Evolutionary conservation across 306 rosid species (phyloP), one percentile per base, ranked within the genome.

Genomic region (Crataegus laevigata): DNA sequence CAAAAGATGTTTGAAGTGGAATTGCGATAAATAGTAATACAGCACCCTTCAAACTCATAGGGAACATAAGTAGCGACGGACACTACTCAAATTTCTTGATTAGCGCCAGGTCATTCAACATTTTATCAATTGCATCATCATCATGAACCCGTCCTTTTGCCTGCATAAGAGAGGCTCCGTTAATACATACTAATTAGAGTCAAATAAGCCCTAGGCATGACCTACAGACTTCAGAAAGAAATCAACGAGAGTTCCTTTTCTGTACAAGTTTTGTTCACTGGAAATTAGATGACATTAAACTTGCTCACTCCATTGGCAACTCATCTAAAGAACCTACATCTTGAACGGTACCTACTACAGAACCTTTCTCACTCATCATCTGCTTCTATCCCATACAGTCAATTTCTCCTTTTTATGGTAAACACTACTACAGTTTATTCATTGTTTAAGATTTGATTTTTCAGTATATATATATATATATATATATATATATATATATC

Each of bases 61-160:
- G 29, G 2, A 28, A 28, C 29, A 28, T 28, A 28, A 42, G 55
- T 52, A 17, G 8, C 8, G 28, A 25, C 51, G 45, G 30, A 28
- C 28, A 9, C 81, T 82, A 91, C 74, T 91, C 98, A 71, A 94
- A 94, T 82, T 87, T 91, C 96, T 94, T 91, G 67, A 94, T 94
- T 40, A 94, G 70, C 1, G 98, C 91, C 9, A 91, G 81, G 72
- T 94, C 98, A 52, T 82, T 89, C 83, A 94, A 80, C 97, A 94
- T 94, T 77, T 91, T 94, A 87, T 94, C 96, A 14, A 94, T 94
- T 17, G 96, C 97, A 45, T 94, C 98, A 30, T 94, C 97, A 21
- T 94, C 97, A 42, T 91, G 96, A 28, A 87, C 90, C 34, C 98
- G 86, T 72, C 98, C 98, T 78, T 91, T 94, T 64, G 97, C 87